These are phyloP conservation scores for Chenopodium album DNA, from an alignment of 148 eudicot species.

Conservation along the genomic window DNA sequence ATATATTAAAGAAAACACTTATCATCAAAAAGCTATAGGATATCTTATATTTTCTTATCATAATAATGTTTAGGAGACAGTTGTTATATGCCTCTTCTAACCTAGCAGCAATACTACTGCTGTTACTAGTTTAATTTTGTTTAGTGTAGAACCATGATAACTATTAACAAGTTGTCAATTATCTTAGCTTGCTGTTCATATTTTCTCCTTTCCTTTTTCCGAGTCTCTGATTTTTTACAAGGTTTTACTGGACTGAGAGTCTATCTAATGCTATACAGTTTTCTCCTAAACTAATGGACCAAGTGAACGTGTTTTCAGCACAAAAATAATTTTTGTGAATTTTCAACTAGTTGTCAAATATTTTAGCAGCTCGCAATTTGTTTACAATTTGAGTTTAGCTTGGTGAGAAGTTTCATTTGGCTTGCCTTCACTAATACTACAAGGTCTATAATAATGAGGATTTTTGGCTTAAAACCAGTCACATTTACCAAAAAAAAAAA, in stretches of 20 bases:
- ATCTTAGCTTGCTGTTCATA: background rate
- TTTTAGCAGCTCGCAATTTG: background rate
- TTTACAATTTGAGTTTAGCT: background rate
- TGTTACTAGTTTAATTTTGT: background rate
- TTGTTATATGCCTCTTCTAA: constrained; percentile 10
- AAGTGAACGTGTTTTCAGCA: background rate
- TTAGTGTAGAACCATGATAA: background rate
- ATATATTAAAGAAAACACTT: background rate
- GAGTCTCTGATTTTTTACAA: background rate
- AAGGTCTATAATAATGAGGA: background rate
- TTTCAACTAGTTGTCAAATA: background rate
- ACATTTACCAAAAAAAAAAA: too few relatives aligned
- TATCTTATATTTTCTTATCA: background rate
- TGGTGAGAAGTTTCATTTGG: background rate
- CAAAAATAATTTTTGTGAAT: background rate
- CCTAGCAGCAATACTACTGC: background rate
- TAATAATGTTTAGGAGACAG: background rate
- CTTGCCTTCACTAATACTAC: too few relatives aligned
- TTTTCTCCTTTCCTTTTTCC: background rate
- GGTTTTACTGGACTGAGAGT: background rate
- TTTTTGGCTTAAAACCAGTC: background rate
- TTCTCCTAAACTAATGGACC: background rate
- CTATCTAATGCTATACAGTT: background rate
- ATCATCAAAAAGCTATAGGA: background rate
- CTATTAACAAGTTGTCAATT: background rate